phyloP scores from a whole-genome alignment of 495 filamentous ascomycete species.

The Talaromyces stipitatus region DNA sequence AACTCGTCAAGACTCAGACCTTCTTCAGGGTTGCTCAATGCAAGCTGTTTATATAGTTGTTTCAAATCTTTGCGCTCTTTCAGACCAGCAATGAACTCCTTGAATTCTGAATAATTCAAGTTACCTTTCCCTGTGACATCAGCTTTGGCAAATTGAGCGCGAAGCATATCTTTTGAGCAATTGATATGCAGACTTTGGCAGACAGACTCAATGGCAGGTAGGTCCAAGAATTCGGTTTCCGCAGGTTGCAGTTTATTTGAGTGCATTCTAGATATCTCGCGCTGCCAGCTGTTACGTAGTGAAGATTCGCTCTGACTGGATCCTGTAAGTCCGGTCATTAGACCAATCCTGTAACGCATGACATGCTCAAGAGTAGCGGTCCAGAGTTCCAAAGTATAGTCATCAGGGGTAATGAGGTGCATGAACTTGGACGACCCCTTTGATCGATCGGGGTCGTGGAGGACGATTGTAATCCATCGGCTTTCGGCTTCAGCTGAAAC shows the following conservation, averaged over 20 bases:
- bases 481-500: slow-evolving; percentile 53
- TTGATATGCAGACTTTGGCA: slow-evolving; percentile 87
- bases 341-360: slow-evolving; percentile 71
- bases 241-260: slow-evolving; percentile 43
- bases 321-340: slow-evolving; percentile 78
- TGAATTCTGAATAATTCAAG: slow-evolving; percentile 71
- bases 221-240: slow-evolving; percentile 63
- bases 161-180: slow-evolving; percentile 65
- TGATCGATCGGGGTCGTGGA: slow-evolving; percentile 58
- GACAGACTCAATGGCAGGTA: slow-evolving; percentile 67
- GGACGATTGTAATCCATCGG: slow-evolving; percentile 84
- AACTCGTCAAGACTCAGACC: slow-evolving; percentile 70
- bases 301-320: slow-evolving; percentile 68
- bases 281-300: slow-evolving; percentile 73
- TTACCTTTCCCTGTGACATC: slow-evolving; percentile 52
- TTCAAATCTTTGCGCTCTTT: slow-evolving; percentile 78
- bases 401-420: slow-evolving; percentile 71
- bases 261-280: slow-evolving; percentile 70
- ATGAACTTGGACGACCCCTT: slow-evolving; percentile 68
- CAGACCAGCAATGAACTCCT: slow-evolving; percentile 69
- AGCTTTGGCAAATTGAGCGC: slow-evolving; percentile 67
- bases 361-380: slow-evolving; percentile 72
- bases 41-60: slow-evolving; percentile 51
- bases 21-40: slow-evolving; percentile 37
- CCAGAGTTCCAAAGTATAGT: slow-evolving; percentile 67